Base-by-base conservation (phyloP, 164 flowering plant species). In the Platanus orientalis region DNA sequence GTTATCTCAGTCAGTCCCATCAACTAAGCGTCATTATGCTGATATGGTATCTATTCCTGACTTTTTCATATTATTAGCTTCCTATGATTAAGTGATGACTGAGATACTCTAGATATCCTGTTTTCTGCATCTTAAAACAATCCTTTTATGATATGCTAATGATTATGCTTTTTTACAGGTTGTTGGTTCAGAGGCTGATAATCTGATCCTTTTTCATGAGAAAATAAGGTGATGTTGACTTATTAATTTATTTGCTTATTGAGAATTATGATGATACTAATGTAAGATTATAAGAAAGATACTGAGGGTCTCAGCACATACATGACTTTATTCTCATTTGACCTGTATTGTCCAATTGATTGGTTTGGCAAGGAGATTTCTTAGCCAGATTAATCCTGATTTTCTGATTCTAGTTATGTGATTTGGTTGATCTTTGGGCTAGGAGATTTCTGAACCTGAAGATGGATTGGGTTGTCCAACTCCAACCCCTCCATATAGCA, bases 171-270 rank as follows among this genome's bases (percentile, higher is more conserved):
- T 75, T 59, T 68, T 67, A 42, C 87, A 92, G 97, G 77, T 95
- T 59, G 80, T 90, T 71, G 96, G 91, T 60, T 75, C 83, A 42
- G 97, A 88, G 72, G 97, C 87, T 71, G 92, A 86, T 48, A 90
- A 92, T 63, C 59, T 64, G 62, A 82, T 95, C 62, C 75, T 80
- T 64, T 92, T 83, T 67, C 88, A 95, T 71, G 97, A 95, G 73
- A 95, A 88, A 72, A 89, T 92, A 76, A 88, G 99, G 97, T 92
- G 69, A 69, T 54, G 28, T 32, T 52, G 44, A 9, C 62, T 51
- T 16, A 36, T 14, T 66, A 36, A 52, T 59, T 57, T 29, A 6
- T 54, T 20, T 56, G 0, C 57, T 44, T 57, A 50, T 30, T 20
- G 47, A 44, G 32, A 36, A 19, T 52, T 24, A 39, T 34, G 57